Conservation (phyloP, 352 stramenopile species). For the Peronospora tabacina region DNA sequence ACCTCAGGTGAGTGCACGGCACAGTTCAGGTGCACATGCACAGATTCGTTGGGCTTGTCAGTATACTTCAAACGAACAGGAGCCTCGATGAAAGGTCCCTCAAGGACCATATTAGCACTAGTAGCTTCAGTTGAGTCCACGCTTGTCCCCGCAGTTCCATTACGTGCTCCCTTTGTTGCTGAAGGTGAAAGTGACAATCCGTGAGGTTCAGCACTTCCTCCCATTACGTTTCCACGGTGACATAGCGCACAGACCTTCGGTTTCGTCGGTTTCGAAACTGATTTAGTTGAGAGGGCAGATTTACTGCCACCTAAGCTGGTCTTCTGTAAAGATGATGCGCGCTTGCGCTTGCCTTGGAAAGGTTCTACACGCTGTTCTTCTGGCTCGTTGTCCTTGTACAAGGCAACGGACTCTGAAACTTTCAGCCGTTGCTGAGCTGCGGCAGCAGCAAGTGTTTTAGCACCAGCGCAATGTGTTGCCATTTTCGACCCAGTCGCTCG, state of each 20-base stretch:
- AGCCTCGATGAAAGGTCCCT: constrained; percentile 67
- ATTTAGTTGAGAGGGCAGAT: constrained; percentile 6
- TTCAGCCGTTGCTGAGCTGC: constrained; percentile 22
- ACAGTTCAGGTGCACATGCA: constrained; percentile 79
- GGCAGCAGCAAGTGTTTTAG: constrained; percentile 13
- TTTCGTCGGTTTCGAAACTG: constrained; percentile 6
- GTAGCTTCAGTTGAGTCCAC: constrained; percentile 15
- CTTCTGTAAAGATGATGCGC: constrained; percentile 12
- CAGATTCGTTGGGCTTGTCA: constrained; percentile 58
- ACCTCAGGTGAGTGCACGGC: constrained; percentile 74
- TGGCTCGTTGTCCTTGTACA: constrained; percentile 28
- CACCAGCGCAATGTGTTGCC: constrained; percentile 8
- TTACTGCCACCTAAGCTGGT: constrained; percentile 14
- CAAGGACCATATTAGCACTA: constrained; percentile 33
- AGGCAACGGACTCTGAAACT: constrained; percentile 22
- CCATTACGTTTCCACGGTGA: constrained; percentile 40
- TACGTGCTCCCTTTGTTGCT: constrained; percentile 13
- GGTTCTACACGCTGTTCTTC: constrained; percentile 10
- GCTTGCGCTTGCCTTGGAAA: constrained; percentile 30
- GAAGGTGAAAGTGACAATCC: constrained; percentile 2
- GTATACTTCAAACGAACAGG: constrained; percentile 65
- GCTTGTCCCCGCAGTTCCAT: constrained; percentile 6
- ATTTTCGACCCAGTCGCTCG: constrained; percentile 2
- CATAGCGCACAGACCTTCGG: constrained; percentile 57
- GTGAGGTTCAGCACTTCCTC: constrained; percentile 9